Evolutionary conservation across 2,329 filamentous ascomycete genomes (phyloP), one percentile per base, ranked within the genome.

Genomic region (Cladosporium sp.): DNA sequence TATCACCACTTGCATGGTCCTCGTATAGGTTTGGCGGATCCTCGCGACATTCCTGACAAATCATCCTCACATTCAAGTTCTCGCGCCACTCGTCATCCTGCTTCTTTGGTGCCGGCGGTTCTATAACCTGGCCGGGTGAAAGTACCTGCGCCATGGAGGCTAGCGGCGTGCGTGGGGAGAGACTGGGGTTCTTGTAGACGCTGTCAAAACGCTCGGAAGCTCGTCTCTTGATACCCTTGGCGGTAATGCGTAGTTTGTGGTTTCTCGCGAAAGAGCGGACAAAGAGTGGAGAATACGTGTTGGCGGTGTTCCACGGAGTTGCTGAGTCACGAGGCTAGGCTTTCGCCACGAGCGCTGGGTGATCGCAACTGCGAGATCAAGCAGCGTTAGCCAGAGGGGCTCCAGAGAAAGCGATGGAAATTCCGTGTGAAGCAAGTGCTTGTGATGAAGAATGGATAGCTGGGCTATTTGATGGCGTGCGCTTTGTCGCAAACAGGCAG

Each of bases 21-120:
- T 97, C 94, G 45, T 94, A 84, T 35, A 99, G 80, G 63, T 96
- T 92, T 4, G 94, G 93, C n/a, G 94, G 94, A 55, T 85, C 82
- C 70, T 96, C 91, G 69, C 88, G 88, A 80, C 94, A 99, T 71
- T 99, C 93, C 15, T 85, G 88, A 73, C 94, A 99, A 63, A 91
- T 87, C 62, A 97, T 76, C 64, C 87, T 85, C 69, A 91, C 88
- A 72, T 90, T 95, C 59, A 97, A 82, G 65, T 97, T 94, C 73
- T 96, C 88, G 68, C 85, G 84, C 80, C 86, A 96, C 62, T 79
- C 72, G 60, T 74, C 68, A 48, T 78, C 70, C 13, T 62, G 49
- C 50, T 68, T 66, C 45, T 65, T 67, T 28, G 70, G 72, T 56
- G 63, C 56, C 66, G 65, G 61, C 56, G 63, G 71, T 52, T 68